Percentiles rank a stretch among this genome's conserved stretches.
These are phyloP conservation scores for Fusarium longipes DNA, from an alignment of 2,329 filamentous ascomycete genomes.

Conservation along the genomic window DNA sequence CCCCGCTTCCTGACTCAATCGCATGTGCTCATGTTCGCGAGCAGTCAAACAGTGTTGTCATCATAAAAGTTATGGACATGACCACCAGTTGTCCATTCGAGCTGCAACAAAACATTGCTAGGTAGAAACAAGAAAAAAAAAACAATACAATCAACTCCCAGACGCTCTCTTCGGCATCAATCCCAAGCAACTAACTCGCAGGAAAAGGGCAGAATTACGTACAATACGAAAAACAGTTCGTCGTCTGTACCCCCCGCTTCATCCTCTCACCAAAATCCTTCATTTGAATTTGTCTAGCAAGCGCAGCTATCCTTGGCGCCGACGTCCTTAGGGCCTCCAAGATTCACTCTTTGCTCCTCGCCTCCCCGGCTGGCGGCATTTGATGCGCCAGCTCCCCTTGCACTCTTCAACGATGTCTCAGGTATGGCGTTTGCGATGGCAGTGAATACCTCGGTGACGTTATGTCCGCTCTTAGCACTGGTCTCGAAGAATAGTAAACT, in stretches of 20 bases:
- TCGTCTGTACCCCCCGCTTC: slow-evolving; percentile 25
- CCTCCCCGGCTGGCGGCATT: slow-evolving; percentile 68
- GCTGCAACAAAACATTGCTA: slow-evolving; percentile 35
- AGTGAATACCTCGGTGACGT: slow-evolving; percentile 95
- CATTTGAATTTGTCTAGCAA: slow-evolving; percentile 65
- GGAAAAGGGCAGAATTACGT: slow-evolving; percentile 45
- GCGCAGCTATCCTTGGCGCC: slow-evolving; percentile 92
- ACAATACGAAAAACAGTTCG: slow-evolving; percentile 42
- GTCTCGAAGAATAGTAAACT: slow-evolving; percentile 96
- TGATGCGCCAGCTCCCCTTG: slow-evolving; percentile 76
- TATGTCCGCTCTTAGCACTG: slow-evolving; percentile 93
- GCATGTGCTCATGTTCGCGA: not conserved
- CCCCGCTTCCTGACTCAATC: not conserved
- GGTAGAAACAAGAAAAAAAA: slow-evolving; percentile 38
- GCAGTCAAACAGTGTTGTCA: not conserved
- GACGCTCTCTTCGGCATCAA: slow-evolving; percentile 46
- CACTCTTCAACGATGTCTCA: slow-evolving; percentile 93
- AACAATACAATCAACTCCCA: slow-evolving; percentile 46
- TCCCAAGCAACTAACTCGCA: slow-evolving; percentile 45
- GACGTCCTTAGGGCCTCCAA: slow-evolving; percentile 77
- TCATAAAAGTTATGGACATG: slow-evolving; percentile 3
- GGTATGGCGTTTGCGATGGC: slow-evolving; percentile 98
- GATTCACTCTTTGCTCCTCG: slow-evolving; percentile 82
- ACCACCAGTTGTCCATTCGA: slow-evolving; percentile 24
- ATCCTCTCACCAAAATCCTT: slow-evolving; percentile 16